These are phyloP conservation scores for Fusarium equiseti DNA, from an alignment of 2,329 filamentous ascomycete genomes.

Conservation along the genomic window DNA sequence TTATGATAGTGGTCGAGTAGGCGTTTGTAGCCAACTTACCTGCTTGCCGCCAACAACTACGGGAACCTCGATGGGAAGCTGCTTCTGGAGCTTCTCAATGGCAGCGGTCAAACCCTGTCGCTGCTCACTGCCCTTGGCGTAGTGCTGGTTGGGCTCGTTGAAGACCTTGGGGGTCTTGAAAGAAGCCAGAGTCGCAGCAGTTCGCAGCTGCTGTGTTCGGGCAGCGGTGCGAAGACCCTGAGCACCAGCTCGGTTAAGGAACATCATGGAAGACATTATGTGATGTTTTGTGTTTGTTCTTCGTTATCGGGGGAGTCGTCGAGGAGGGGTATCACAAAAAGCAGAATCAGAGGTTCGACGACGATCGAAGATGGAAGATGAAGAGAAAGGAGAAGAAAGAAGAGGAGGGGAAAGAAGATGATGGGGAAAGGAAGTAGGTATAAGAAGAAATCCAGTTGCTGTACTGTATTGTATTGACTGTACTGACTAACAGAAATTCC, in stretches of 20 bases:
- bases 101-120: constrained; percentile 81
- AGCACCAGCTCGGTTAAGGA: constrained; percentile 52
- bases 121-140: constrained; percentile 84
- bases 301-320: constrained; percentile 33
- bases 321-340: constrained; percentile 42
- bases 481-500: constrained; percentile 38
- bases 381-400: constrained; percentile 4
- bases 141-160: constrained; percentile 98
- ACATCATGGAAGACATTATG: constrained; percentile 52
- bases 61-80: constrained; percentile 81
- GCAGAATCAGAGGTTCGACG: constrained; percentile 28
- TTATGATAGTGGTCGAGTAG: background rate
- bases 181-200: constrained; percentile 74
- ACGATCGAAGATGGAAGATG: constrained; percentile 33
- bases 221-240: constrained; percentile 49
- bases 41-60: constrained; percentile 86
- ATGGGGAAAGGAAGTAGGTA: constrained; percentile 14
- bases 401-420: constrained; percentile 7
- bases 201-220: constrained; percentile 49
- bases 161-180: constrained; percentile 89
- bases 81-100: constrained; percentile 75
- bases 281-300: constrained; percentile 8
- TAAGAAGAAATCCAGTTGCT: constrained; percentile 3
- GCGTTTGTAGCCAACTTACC: constrained; percentile 59
- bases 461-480: background rate